Conservation (phyloP, 805 yeast genomes). For the Cyberlindnera lachancei region DNA sequence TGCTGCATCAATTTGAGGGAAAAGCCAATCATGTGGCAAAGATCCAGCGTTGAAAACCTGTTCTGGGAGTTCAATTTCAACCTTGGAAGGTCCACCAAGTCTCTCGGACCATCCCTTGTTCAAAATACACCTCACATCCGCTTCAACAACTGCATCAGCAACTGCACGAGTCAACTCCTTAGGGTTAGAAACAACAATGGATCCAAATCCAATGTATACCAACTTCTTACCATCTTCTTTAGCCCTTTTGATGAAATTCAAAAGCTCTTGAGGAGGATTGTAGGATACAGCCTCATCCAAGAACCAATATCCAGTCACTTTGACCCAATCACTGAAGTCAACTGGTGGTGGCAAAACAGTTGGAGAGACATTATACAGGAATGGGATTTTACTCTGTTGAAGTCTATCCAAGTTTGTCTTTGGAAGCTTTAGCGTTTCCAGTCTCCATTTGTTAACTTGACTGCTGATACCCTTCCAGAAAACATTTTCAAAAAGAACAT, state of each 20-base stretch:
- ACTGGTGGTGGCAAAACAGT: constrained; percentile 85
- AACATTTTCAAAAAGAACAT: constrained; percentile 85
- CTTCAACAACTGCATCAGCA: constrained; percentile 66
- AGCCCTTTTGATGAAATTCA: constrained; percentile 57
- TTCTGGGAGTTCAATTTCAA: constrained; percentile 48
- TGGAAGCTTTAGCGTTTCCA: constrained; percentile 51
- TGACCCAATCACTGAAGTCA: constrained; percentile 94
- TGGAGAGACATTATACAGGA: constrained; percentile 84
- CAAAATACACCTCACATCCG: constrained; percentile 80
- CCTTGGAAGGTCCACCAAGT: constrained; percentile 27
- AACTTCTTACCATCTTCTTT: constrained; percentile 52
- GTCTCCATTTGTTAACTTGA: constrained; percentile 86
- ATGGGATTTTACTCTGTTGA: constrained; percentile 78
- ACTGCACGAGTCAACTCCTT: constrained; percentile 69
- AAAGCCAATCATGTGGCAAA: constrained; percentile 92
- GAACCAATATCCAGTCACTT: constrained; percentile 94
- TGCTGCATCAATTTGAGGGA: constrained; percentile 83
- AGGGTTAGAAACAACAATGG: constrained; percentile 86
- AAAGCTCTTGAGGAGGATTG: constrained; percentile 52
- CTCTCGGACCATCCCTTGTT: constrained; percentile 96
- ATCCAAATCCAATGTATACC: constrained; percentile 93
- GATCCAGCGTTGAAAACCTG: constrained; percentile 64
- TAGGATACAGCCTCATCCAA: constrained; percentile 57
- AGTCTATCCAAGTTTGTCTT: constrained; percentile 63
- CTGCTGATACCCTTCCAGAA: constrained; percentile 90